These are phyloP conservation scores for Starmerella geochares DNA, from an alignment of 805 yeast genomes.

Conservation along the genomic window DNA sequence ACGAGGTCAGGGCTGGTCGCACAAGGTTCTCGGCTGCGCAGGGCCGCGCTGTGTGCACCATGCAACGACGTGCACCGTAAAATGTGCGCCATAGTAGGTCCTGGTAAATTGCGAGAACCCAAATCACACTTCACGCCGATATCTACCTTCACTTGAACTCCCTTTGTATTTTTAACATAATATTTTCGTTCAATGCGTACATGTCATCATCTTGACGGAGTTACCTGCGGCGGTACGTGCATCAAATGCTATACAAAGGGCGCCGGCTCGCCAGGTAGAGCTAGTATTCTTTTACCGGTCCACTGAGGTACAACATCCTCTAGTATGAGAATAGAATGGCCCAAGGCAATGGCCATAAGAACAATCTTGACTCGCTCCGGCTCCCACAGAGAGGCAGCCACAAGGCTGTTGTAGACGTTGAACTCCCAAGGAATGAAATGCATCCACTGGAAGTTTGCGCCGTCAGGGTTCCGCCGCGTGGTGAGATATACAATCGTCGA, in stretches of 20 bases:
- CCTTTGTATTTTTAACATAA: too few relatives aligned
- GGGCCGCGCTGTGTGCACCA: too few relatives aligned
- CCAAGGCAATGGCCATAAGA: constrained; percentile 34
- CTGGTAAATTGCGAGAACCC: too few relatives aligned
- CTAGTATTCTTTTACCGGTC: constrained; percentile 8
- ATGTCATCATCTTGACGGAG: too few relatives aligned
- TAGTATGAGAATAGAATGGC: constrained; percentile 37
- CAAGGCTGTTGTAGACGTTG: constrained; percentile 17
- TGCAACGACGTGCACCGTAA: too few relatives aligned
- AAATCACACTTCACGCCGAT: too few relatives aligned
- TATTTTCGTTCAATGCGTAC: background rate
- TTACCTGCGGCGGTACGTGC: too few relatives aligned
- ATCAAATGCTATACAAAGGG: background rate
- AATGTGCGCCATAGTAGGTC: too few relatives aligned
- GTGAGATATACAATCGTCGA: constrained; percentile 37
- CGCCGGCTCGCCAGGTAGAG: constrained; percentile 12
- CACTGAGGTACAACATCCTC: constrained; percentile 38
- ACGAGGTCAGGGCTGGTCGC: too few relatives aligned
- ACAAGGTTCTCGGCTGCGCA: too few relatives aligned
- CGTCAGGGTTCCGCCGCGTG: constrained; percentile 39
- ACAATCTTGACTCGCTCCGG: constrained; percentile 3
- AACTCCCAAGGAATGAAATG: constrained; percentile 23
- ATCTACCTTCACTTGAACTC: too few relatives aligned
- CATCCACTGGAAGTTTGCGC: constrained; percentile 36
- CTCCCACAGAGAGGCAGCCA: background rate